Percentiles rank a stretch among this genome's conserved stretches.
Conservation (phyloP, 2,329 filamentous ascomycete genomes). For the Neofusicoccum ribis region DNA sequence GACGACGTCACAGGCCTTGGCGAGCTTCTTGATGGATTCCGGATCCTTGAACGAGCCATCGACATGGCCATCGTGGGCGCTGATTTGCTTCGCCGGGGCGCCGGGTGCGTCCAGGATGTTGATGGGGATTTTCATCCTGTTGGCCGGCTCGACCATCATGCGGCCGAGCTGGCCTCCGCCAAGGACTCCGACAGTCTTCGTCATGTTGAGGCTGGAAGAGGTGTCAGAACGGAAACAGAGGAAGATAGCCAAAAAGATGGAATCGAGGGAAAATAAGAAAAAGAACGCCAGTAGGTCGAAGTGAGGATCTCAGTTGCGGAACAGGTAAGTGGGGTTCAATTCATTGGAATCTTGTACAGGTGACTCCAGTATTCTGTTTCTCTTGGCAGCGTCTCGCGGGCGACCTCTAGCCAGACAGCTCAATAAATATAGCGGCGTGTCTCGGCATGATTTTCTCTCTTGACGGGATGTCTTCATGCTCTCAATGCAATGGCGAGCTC, state of each 20-base stretch:
- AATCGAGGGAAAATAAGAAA: neutral
- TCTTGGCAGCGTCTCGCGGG: too few relatives aligned
- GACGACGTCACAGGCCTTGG: constrained; percentile 72
- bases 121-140: constrained; percentile 73
- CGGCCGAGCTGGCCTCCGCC: constrained; percentile 69
- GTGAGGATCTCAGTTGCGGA: too few relatives aligned
- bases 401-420: too few relatives aligned
- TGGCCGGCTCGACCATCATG: constrained; percentile 91
- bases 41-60: constrained; percentile 86
- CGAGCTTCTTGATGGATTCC: constrained; percentile 76
- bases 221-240: neutral
- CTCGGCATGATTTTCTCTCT: too few relatives aligned
- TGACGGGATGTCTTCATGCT: too few relatives aligned
- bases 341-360: too few relatives aligned
- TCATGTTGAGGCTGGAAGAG: constrained; percentile 6
- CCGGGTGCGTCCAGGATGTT: constrained; percentile 76
- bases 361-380: too few relatives aligned
- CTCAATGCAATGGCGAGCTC: too few relatives aligned
- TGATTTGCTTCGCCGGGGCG: constrained; percentile 83
- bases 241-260: neutral
- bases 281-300: too few relatives aligned
- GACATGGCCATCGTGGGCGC: constrained; percentile 71
- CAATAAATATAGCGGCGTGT: too few relatives aligned
- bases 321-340: too few relatives aligned
- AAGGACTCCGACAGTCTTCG: constrained; percentile 39